Base-by-base conservation (phyloP, 495 filamentous ascomycete species). In the Cryomyces antarcticus region DNA sequence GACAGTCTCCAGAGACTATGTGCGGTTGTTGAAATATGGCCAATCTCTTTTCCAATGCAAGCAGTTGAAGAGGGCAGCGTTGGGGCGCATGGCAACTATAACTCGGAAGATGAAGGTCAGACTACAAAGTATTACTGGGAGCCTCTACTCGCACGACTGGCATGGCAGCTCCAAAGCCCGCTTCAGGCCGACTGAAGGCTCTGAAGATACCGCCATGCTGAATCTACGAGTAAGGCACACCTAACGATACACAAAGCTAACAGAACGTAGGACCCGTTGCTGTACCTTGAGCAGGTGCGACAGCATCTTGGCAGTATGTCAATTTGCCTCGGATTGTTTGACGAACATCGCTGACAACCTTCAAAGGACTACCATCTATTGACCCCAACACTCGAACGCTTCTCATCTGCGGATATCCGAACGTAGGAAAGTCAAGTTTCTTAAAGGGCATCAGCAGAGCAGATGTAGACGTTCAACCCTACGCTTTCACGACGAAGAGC, bases 401-500 rank as follows among this genome's bases (percentile, higher is more conserved):
- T 29, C 64, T 96, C 49, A 93, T 97, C 47, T 93, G 86, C 57
- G 89, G 92, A 38, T 96, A 95, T 60, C 89, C 92, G 44, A 97
- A 96, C 55, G 87, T 94, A 51, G 89, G 89, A 55, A 97, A 97
- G 66, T 92, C 83, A 28, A 88, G 81, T 44, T 96, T 97, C 65
- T 61, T 97, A 52, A 78, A 77, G 56, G 87, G 75, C 59, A 78
- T 97, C 50, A 92, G 84, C 29, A 72, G 92, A 51, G 92, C 89
- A 45, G 92, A 97, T 69, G 88, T 94, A 45, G 89, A 95, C 55
- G 82, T 96, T 31, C 88, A 96, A 67, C 87, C 89, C 7, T 97
- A 96, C 57, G 92, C 89, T 41, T 97, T 97, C 71, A 96, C 92
- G 24, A 97, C 89, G 10, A 97, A 96, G 69, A 83, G 77, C 52